Evolutionary conservation across 768 basidiomycete genomes (phyloP), one percentile per base, ranked within the genome.

Genomic region (Phaeotremella skinneri): DNA sequence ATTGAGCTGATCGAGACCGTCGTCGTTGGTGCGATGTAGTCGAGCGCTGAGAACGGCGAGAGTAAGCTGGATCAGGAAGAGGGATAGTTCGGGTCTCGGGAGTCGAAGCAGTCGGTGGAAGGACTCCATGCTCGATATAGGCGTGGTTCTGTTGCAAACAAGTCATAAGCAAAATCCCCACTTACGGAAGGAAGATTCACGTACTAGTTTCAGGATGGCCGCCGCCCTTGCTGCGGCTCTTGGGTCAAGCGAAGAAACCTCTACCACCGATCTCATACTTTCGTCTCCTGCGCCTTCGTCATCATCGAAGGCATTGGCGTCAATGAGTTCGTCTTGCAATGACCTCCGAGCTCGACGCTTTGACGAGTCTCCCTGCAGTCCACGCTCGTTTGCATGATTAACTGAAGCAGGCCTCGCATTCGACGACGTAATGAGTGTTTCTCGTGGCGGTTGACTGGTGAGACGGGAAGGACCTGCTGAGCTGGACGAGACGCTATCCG

Each of bases 211-310:
- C 66, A 96, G 80, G 58, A 96, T 92, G 0, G 92, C 92, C 31
- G 90, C 91, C n/a, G 91, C 92, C 49, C 89, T 80, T 1, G 91
- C 92, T 47, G 92, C 92, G 17, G 90, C 90, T 58, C 82, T 81
- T 1, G 92, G 89, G 75, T 94, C 89, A 21, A 84, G 83, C 58
- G 89, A 90, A 2, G 86, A 86, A 61, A 94, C 88, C 78, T 89
- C 87, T 63, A 96, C 85, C 4, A 93, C 79, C n/a, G 83, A 83
- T 14, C 79, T 76, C 39, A 67, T 52, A 29, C 56, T 64, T 3
- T 60, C 60, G 32, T 70, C 56, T 1, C 52, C 62, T 26, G 49
- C 68, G 20, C 67, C 67, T 13, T 61, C 37, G 14, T 59, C 63
- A 20, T 56, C 56, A 9, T 59, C 59, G 5, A 23, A n/a, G 13